Evolutionary conservation across 73 alveolate genomes (phyloP).

Genomic region (Paramecium primaurelia): DNA sequence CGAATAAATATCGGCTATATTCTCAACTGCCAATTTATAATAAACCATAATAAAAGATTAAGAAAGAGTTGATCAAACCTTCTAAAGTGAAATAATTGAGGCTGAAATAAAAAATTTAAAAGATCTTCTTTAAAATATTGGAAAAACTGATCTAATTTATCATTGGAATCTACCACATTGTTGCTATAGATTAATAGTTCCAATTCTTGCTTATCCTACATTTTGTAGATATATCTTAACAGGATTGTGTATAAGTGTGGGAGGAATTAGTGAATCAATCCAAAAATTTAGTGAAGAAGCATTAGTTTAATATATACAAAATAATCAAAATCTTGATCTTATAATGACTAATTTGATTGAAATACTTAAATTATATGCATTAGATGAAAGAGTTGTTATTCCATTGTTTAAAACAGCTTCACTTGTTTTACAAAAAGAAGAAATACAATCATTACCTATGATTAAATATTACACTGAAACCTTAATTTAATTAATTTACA

Average conservation of each 20-base stretch:
- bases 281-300: slow-evolving; percentile 39
- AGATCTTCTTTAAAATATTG: not conserved
- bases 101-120: slow-evolving; percentile 46
- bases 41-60: slow-evolving; percentile 11
- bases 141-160: slow-evolving; percentile 38
- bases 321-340: not conserved
- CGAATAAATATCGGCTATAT: not conserved
- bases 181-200: slow-evolving; percentile 17
- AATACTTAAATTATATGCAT: slow-evolving; percentile 22
- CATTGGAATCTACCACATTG: slow-evolving; percentile 61
- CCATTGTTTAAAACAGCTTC: slow-evolving; percentile 51
- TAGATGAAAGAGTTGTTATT: slow-evolving; percentile 50
- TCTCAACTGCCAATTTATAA: slow-evolving; percentile 2
- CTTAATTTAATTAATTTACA: slow-evolving; percentile 12
- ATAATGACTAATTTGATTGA: not conserved
- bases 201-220: not conserved
- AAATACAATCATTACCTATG: slow-evolving; percentile 33
- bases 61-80: slow-evolving; percentile 52
- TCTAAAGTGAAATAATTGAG: slow-evolving; percentile 49
- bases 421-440: slow-evolving; percentile 29
- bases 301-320: slow-evolving; percentile 27
- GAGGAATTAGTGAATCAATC: slow-evolving; percentile 58
- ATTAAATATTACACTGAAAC: not conserved
- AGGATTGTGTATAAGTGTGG: slow-evolving; percentile 54
- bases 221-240: slow-evolving; percentile 1